Evolutionary conservation across 2,329 filamentous ascomycete species (phyloP), one percentile per base, ranked within the genome.

Genomic region (Cladorrhinum sp.): DNA sequence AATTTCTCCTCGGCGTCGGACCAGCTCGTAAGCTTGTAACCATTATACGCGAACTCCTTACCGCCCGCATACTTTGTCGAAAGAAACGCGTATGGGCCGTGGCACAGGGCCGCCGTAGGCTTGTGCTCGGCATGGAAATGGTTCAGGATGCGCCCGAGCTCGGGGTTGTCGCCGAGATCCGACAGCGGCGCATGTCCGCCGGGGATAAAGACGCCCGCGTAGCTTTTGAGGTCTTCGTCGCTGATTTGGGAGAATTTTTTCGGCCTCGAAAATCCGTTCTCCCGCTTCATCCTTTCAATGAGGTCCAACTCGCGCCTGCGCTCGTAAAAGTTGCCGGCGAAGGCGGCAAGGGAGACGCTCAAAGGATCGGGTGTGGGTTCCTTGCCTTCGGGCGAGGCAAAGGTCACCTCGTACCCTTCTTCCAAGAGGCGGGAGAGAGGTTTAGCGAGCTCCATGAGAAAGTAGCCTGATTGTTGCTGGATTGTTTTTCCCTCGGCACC

Each of bases 271-370:
- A 80, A 77, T 0, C 76, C 76, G 16, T 79, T 79, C 45, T 79
- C 76, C 16, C 69, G 69, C 66, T 75, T 78, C 77, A 79, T 79
- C 23, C 71, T 69, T 59, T 77, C 74, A 12, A 79, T 72, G 0
- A 79, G 69, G 0, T 73, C 73, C 1, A 72, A 68, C 55, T 79
- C 77, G 8, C 73, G 70, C 22, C 70, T 66, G 24, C 75, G 75
- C 61, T 78, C 75, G 66, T 77, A 77, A 66, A 75, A 77, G 65
- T 79, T 79, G n/a, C 77, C 77, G 2, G 73, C 77, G 58, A 78
- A 79, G 2, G 76, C 74, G 16, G 75, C 67, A 0, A 78, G 72
- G 2, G 71, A 73, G 60, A 75, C 70, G 62, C 75, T 77, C 64
- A 74, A 73, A 0, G 77, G 77, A 51, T 79, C 77, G 18, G 77